Conservation (phyloP, 768 basidiomycete genomes). For the Tulasnella sp. region DNA sequence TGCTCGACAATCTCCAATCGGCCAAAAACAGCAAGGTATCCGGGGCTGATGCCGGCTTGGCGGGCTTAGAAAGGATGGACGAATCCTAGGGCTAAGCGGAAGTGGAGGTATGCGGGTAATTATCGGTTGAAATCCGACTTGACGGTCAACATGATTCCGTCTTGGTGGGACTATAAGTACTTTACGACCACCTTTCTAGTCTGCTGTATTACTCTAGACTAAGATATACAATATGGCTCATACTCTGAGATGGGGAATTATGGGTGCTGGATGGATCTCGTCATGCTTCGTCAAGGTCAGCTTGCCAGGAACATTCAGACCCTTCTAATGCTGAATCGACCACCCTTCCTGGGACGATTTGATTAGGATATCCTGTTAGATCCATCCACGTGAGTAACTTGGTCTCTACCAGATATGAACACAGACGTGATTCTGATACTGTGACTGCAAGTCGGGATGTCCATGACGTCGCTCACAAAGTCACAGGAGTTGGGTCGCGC, state of each 20-base stretch:
- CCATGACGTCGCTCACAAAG: constrained; percentile 52
- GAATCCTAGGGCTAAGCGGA: background rate
- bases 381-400: constrained; percentile 48
- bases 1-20: constrained; percentile 53
- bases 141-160: background rate
- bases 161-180: background rate
- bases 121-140: background rate
- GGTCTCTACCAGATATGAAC: background rate
- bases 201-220: background rate
- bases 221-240: background rate
- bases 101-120: background rate
- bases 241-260: constrained; percentile 56
- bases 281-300: constrained; percentile 52
- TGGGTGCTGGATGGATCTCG: constrained; percentile 71
- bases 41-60: background rate
- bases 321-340: background rate
- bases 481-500: constrained; percentile 63
- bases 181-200: background rate
- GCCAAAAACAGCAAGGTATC: background rate
- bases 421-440: background rate
- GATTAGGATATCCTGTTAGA: constrained; percentile 62
- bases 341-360: background rate
- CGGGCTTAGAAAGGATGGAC: constrained; percentile 9
- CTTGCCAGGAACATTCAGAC: background rate
- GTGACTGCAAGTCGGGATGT: constrained; percentile 43